A percentile compares a stretch with the other conserved stretches of the same genome.
Evolutionary conservation across 805 yeast species (phyloP).

Genomic region (Saccharomycopsis microspora): DNA sequence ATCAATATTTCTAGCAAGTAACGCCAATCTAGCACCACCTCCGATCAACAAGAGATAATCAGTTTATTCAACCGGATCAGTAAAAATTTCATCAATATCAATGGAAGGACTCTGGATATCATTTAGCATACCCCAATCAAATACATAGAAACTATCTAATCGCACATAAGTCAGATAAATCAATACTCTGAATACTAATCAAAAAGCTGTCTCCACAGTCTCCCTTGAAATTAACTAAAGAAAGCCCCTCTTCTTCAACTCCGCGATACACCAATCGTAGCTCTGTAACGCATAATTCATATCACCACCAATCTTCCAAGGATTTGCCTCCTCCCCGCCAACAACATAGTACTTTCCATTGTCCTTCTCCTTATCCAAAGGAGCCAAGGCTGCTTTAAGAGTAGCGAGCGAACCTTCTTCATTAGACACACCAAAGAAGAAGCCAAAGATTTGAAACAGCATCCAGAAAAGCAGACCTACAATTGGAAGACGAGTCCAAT

Average conservation of each 20-base stretch:
- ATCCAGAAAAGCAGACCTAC: conserved; percentile 71
- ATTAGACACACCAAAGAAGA: conserved; percentile 55
- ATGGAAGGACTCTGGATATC: no score
- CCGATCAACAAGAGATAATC: no score
- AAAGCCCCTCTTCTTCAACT: conserved; percentile 43
- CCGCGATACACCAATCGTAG: conserved; percentile 71
- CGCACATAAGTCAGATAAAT: no score
- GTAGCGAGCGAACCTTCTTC: conserved; percentile 65
- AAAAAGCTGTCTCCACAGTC: no score
- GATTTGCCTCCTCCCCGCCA: conserved; percentile 42
- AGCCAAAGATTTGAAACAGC: conserved; percentile 57
- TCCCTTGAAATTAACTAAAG: no score
- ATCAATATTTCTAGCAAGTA: no score
- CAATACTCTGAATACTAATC: no score
- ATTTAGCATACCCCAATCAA: no score
- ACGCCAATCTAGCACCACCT: no score
- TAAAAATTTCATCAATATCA: no score
- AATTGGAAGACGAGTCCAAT: conserved; percentile 68
- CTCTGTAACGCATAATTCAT: conserved; percentile 52
- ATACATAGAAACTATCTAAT: no score
- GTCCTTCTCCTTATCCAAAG: conserved; percentile 38
- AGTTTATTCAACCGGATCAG: no score
- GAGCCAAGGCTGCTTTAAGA: conserved; percentile 48
- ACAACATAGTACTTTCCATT: conserved; percentile 63
- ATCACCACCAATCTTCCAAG: conserved; percentile 48